Evolutionary conservation across 2,329 filamentous ascomycete species (phyloP), one percentile per base, ranked within the genome.

Genomic region (Oidium heveae): DNA sequence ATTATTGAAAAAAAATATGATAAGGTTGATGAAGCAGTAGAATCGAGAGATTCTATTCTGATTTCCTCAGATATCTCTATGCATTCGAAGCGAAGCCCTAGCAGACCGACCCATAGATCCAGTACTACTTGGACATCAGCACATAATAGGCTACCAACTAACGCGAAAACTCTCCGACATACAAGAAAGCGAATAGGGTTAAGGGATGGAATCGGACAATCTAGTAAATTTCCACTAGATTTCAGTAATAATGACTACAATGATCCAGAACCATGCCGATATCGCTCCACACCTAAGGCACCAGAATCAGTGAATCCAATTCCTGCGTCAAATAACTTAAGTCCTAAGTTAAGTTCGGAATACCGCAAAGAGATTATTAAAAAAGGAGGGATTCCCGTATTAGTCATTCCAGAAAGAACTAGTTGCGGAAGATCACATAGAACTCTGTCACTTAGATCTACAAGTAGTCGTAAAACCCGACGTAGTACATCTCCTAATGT

Each of bases 281-380:
- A 13, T 33, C 18, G 24, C 18, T n/a, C 15, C 20, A 16, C 7
- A 36, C 9, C 16, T 51, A 15, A 24, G 20, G 18, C 15, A n/a
- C 13, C 20, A 33, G n/a, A n/a, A 53, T 58, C 56, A 33, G 59
- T 65, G 39, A 57, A 52, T 53, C 78, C 74, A 55, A 64, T 72
- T 54, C 65, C 66, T 32, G 79, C 76, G 1, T 72, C 65, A 39
- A 65, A 66, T 3, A 74, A 74, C 0, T 59, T 64, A 24, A 74
- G 68, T 57, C 76, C 75, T 6, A 66, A 56, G 24, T 59, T 60
- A 72, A 79, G 74, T 58, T 68, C 68, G 8, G 76, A 70, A 59
- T 74, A 75, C 4, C 69, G 78, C n/a, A 71, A 73, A 16, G 75
- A 79, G 34, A 67, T 81, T 2, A 71, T 73, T 68, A 79, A 74